Evolutionary conservation across 2,329 filamentous ascomycete species (phyloP).

Genomic region (Fusarium circinatum): DNA sequence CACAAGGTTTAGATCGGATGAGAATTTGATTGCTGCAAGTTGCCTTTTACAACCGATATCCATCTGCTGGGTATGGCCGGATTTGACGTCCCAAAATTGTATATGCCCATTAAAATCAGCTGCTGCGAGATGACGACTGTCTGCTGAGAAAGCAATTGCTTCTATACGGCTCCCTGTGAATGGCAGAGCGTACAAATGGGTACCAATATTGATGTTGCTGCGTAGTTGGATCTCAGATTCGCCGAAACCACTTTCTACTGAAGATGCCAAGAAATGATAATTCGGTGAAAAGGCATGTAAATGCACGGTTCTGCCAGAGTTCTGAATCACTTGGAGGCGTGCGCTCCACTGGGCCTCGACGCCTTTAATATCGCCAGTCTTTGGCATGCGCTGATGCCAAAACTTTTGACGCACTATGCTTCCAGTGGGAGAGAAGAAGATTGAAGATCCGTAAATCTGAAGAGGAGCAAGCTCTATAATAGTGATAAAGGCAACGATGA

Average conservation of each 20-base stretch:
- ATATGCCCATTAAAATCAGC: not conserved
- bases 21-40: not conserved
- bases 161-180: accelerated
- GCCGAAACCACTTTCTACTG: accelerated
- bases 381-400: not conserved
- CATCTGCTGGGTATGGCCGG: accelerated
- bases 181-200: not conserved
- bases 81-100: not conserved
- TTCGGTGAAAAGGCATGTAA: not conserved
- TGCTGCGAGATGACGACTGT: not conserved
- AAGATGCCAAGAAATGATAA: accelerated
- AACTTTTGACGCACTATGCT: not conserved
- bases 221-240: not conserved
- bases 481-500: not conserved
- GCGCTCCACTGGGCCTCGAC: not conserved
- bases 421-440: not conserved
- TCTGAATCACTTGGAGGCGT: not conserved
- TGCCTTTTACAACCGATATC: accelerated
- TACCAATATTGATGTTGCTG: not conserved
- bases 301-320: accelerated
- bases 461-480: not conserved
- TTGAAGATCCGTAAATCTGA: not conserved
- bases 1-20: not conserved
- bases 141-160: accelerated
- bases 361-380: accelerated